Conservation (phyloP, 2,329 filamentous ascomycete genomes). For the Ascocoryne sarcoides region DNA sequence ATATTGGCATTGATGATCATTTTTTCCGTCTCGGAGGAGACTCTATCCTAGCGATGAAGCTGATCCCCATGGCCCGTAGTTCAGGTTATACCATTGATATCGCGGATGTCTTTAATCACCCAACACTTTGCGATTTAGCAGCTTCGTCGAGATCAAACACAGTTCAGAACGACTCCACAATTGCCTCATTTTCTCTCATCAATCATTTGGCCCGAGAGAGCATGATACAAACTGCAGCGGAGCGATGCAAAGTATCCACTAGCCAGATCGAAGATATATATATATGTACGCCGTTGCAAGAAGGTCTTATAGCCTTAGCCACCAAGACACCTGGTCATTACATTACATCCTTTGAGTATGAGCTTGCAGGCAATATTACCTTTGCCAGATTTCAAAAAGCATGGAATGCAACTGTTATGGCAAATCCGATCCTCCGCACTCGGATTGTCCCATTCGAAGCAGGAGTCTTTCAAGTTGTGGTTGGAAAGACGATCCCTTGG, state of each 20-base stretch:
- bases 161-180: background rate
- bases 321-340: background rate
- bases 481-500: background rate
- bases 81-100: background rate
- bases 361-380: no score
- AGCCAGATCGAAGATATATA: background rate
- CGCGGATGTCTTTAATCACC: background rate
- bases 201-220: background rate
- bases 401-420: background rate
- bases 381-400: background rate
- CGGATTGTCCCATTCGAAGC: background rate
- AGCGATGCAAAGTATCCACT: background rate
- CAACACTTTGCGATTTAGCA: background rate
- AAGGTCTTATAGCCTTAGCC: background rate
- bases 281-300: background rate
- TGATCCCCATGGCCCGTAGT: conserved; percentile 28
- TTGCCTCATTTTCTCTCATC: background rate
- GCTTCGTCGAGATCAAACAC: no score
- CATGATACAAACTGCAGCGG: background rate
- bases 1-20: conserved; percentile 25
- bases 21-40: conserved; percentile 31
- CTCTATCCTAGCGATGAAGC: conserved; percentile 30
- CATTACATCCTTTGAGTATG: background rate
- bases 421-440: background rate
- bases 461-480: background rate